Conservation (phyloP, 371 early-diverging fungal genomes). For the Mortierella sp. region DNA sequence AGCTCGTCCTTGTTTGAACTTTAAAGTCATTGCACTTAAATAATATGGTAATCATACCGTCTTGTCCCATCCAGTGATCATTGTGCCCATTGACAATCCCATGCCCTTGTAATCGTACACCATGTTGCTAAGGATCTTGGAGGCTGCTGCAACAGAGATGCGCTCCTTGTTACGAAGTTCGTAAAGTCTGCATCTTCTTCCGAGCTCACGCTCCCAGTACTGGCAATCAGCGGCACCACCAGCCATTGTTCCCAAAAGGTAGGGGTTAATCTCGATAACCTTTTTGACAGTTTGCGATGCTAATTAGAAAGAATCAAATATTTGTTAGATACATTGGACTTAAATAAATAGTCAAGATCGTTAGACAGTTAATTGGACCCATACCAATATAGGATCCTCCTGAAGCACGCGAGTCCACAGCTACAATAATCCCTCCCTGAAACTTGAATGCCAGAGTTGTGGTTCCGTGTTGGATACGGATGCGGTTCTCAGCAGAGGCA, state of each 20-base stretch:
- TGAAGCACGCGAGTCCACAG: constrained; percentile 99
- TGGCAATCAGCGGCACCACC: constrained; percentile 99
- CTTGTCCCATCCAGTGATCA: constrained; percentile 99
- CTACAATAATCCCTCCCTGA: constrained; percentile 97
- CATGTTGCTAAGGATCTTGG: constrained; percentile 96
- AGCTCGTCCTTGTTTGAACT: background rate
- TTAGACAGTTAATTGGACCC: background rate
- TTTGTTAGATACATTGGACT: background rate
- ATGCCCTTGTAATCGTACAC: constrained; percentile 98
- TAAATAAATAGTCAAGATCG: background rate
- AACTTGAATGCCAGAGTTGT: constrained; percentile 99
- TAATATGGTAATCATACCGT: constrained; percentile 61
- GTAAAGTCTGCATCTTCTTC: constrained; percentile 95
- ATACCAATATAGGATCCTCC: constrained; percentile 97
- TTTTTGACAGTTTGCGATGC: constrained; percentile 99
- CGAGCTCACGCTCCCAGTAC: constrained; percentile 99
- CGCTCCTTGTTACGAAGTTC: constrained; percentile 98
- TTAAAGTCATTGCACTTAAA: constrained; percentile 1
- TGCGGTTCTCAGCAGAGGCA: constrained; percentile 71
- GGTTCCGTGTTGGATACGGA: constrained; percentile 98
- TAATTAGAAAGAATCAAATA: constrained; percentile 39
- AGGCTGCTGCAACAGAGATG: constrained; percentile 99
- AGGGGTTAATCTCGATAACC: constrained; percentile 99
- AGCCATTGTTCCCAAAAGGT: constrained; percentile 99
- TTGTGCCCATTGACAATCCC: constrained; percentile 99